These are phyloP conservation scores for Vaccinium darrowii DNA, from an alignment of 148 eudicot genomes.

Conservation along the genomic window DNA sequence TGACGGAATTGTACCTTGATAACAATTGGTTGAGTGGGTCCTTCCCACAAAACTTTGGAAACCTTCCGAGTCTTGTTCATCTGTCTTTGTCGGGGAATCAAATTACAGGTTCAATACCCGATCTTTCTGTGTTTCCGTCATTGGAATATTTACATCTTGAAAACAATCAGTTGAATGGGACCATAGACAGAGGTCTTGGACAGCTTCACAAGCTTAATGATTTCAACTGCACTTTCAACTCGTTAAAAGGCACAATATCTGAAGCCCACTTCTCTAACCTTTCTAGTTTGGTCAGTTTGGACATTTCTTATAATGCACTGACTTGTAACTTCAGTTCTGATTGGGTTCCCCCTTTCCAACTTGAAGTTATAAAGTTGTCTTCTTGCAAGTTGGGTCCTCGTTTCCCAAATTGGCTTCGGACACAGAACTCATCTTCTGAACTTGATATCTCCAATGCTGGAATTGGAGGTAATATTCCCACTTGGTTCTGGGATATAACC, in stretches of 20 bases:
- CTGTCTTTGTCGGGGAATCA: neutral
- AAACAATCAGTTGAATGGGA: conserved; percentile 23
- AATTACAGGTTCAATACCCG: conserved; percentile 19
- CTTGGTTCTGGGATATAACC: conserved; percentile 7
- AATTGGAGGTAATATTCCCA: neutral
- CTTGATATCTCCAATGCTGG: neutral
- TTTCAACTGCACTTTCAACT: conserved; percentile 25
- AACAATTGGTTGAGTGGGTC: neutral
- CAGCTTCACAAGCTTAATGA: conserved; percentile 23
- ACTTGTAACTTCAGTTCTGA: neutral
- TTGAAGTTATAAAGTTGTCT: neutral
- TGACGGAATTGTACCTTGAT: neutral
- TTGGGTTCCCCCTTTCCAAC: conserved; percentile 26
- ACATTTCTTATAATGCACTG: neutral
- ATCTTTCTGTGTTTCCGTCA: conserved; percentile 8
- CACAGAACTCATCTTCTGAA: neutral
- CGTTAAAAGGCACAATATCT: conserved; percentile 23
- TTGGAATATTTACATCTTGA: conserved; percentile 4
- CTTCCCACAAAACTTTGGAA: neutral
- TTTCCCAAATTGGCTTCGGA: conserved; percentile 25
- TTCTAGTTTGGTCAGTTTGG: neutral
- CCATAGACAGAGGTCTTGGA: conserved; percentile 17
- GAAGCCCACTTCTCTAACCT: conserved; percentile 22
- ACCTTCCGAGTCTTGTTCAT: neutral
- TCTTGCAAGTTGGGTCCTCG: conserved; percentile 20